Conservation (phyloP, 2,329 filamentous ascomycete genomes). For the Aspergillus oerlinghausenensis region DNA sequence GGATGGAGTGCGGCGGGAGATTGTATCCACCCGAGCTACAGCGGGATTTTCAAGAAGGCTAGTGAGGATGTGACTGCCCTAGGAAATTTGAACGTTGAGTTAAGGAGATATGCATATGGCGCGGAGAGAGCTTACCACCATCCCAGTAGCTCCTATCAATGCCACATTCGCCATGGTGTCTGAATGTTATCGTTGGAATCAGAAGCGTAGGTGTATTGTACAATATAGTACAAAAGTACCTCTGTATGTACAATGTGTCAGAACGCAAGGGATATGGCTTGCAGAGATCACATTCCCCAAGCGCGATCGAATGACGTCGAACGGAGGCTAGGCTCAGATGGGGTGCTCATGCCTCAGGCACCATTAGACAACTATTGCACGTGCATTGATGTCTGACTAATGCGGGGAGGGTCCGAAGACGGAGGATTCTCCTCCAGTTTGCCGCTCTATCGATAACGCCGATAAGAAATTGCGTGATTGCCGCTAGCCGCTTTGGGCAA, state of each 20-base stretch:
- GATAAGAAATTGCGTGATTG: conserved; percentile 36
- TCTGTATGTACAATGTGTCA: background rate
- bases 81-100: conserved; percentile 1
- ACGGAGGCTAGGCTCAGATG: conserved; percentile 3
- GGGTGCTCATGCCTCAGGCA: conserved; percentile 4
- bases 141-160: conserved; percentile 45
- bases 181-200: background rate
- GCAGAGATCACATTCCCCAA: background rate
- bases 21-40: conserved; percentile 40
- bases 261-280: background rate
- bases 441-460: conserved; percentile 26
- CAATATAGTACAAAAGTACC: background rate
- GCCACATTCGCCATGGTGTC: conserved; percentile 42
- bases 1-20: conserved; percentile 42
- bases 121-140: conserved; percentile 39
- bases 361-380: background rate
- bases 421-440: conserved; percentile 10
- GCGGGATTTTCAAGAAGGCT: conserved; percentile 40
- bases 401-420: conserved; percentile 16
- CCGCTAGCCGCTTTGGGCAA: conserved; percentile 29
- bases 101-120: background rate
- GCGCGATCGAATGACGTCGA: conserved; percentile 6
- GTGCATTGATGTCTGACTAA: conserved; percentile 9
- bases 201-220: background rate
- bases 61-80: conserved; percentile 71